Percentiles rank a stretch among this genome's conserved stretches.
These are phyloP conservation scores for Cetradonia linearis DNA, from an alignment of 495 filamentous ascomycete species.

Conservation along the genomic window DNA sequence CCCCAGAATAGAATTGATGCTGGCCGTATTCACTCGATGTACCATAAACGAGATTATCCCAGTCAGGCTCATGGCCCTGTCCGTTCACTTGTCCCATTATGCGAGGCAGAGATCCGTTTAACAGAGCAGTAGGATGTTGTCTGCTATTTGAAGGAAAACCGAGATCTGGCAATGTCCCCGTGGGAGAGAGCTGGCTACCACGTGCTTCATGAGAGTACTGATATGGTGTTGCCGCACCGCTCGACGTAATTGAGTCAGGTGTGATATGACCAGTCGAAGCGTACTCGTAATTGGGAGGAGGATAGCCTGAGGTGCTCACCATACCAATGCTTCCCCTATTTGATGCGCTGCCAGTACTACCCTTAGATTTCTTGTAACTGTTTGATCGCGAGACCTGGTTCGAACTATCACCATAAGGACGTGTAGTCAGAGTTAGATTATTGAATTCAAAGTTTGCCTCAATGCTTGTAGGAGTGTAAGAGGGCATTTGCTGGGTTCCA, in stretches of 20 bases:
- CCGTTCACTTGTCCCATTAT: constrained; percentile 18
- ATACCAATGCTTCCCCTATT: constrained; percentile 16
- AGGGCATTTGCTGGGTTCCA: constrained; percentile 7
- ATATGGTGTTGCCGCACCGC: constrained; percentile 25
- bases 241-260: constrained; percentile 23
- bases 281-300: constrained; percentile 14
- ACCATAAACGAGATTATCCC: constrained; percentile 2
- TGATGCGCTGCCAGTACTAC: constrained; percentile 28
- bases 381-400: constrained; percentile 48
- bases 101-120: constrained; percentile 15
- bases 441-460: constrained; percentile 30
- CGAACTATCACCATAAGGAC: constrained; percentile 12
- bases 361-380: constrained; percentile 43
- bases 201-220: constrained; percentile 20
- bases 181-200: constrained; percentile 14
- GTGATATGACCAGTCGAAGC: constrained; percentile 21
- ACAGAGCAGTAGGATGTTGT: not conserved
- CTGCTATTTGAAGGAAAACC: not conserved
- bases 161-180: constrained; percentile 5
- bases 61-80: constrained; percentile 18
- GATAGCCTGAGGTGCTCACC: constrained; percentile 15
- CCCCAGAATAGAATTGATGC: constrained; percentile 14
- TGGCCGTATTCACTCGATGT: constrained; percentile 20
- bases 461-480: constrained; percentile 17
- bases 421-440: constrained; percentile 40